These are phyloP conservation scores for Chloris gayana DNA, from an alignment of 176 grass and related monocot genomes.

Conservation along the genomic window DNA sequence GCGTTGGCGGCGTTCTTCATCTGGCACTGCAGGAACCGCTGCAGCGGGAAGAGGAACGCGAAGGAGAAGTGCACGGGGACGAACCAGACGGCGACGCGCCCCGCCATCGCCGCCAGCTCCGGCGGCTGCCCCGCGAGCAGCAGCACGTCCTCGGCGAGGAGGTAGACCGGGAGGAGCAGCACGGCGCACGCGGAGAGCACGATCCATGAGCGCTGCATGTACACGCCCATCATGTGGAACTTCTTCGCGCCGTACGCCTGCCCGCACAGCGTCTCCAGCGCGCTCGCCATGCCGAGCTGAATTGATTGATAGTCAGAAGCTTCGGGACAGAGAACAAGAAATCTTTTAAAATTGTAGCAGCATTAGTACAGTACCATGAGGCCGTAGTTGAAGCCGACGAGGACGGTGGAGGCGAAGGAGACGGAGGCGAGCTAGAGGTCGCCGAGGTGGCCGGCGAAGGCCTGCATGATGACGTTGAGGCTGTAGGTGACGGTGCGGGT, in stretches of 20 bases:
- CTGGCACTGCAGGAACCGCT: constrained; percentile 94
- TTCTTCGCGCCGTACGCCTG: constrained; percentile 66
- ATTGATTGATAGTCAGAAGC: constrained; percentile 21
- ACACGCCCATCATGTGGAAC: constrained; percentile 87
- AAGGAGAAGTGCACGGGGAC: constrained; percentile 97
- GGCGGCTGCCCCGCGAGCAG: constrained; percentile 66
- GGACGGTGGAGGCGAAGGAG: constrained; percentile 88
- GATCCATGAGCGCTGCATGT: constrained; percentile 97
- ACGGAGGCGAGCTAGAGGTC: constrained; percentile 93
- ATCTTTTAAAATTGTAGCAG: too few species aligned
- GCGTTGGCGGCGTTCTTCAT: constrained; percentile 77
- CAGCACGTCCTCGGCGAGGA: constrained; percentile 73
- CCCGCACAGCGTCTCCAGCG: constrained; percentile 62
- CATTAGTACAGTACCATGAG: constrained; percentile 60
- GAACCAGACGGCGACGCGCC: constrained; percentile 68
- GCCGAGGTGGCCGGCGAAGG: constrained; percentile 94
- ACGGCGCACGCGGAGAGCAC: constrained; percentile 70
- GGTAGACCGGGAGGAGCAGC: constrained; percentile 78
- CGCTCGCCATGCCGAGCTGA: constrained; percentile 90
- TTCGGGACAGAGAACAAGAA: too few species aligned
- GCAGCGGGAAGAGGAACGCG: constrained; percentile 85
- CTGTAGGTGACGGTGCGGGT: constrained; percentile 71
- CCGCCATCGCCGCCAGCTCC: constrained; percentile 67
- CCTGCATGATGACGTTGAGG: constrained; percentile 96
- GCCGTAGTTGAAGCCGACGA: constrained; percentile 93